Evolutionary conservation across 805 yeast genomes (phyloP), one percentile per base, ranked within the genome.

Genomic region (Naumovozyma castellii): DNA sequence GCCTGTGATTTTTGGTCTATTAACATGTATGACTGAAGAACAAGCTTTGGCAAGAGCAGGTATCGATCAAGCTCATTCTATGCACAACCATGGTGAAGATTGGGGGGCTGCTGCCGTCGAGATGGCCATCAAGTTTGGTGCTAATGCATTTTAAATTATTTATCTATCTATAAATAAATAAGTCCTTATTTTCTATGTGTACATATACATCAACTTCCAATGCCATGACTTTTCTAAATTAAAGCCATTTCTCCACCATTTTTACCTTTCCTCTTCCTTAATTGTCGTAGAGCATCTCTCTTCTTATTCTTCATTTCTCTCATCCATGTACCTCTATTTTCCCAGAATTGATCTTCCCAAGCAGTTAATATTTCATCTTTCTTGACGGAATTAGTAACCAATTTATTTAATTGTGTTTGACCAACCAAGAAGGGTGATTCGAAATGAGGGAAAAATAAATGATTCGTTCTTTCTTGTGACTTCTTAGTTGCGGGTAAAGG

Each of bases 71-170:
- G 66, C 60, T 9, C 49, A 59, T 18, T 46, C 60, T 15, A 75
- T 79, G 78, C 97, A 92, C 64, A 90, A 90, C 68, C 98, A 92
- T 57, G 98, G 98, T 48, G 85, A 75, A 56, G 98, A 92, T 62
- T 90, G 98, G 98, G 98, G 95, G 50, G 88, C 94, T 28, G 96
- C 97, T 40, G 98, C 98, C 13, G 95, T 92, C 19, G 98, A 90
- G 68, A 90, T 92, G 97, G 80, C 75, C 3, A 37, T 56, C 13
- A 76, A 76, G 50, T 75, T 61, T 43, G 59, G 59, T 22, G 47
- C 49, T 37, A 43, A 43, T 34, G 52, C 48, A 29, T 40, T 43
- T 38, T 46, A 38, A 40, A 22, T 27, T 27, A 32, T 6, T 25
- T 18, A 25, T 6, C 27, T 37, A 29, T 33, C 30, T 17, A 33